phyloP scores from a whole-genome alignment of 371 early-diverging fungal species.

The Mycotypha africana region DNA sequence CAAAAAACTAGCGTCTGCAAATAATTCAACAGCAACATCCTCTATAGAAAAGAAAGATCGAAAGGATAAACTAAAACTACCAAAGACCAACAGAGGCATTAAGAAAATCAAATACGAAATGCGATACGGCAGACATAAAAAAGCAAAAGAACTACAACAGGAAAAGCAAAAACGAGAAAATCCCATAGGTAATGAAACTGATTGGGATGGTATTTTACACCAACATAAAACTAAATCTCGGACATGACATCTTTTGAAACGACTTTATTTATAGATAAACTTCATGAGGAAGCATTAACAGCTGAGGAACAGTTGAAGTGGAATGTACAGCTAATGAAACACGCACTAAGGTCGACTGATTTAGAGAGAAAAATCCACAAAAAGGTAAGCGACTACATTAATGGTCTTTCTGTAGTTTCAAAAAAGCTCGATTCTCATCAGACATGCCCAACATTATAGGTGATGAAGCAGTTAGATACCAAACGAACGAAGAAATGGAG shows the following conservation, averaged over 20 bases:
- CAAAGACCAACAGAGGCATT: conserved; percentile 54
- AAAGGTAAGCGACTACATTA: conserved; percentile 12
- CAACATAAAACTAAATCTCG: neutral
- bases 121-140: conserved; percentile 50
- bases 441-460: too few relatives aligned
- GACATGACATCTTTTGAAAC: neutral
- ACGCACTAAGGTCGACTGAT: conserved; percentile 23
- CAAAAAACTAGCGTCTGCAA: too few relatives aligned
- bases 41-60: conserved; percentile 2
- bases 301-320: conserved; percentile 28
- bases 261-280: conserved; percentile 14
- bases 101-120: conserved; percentile 54
- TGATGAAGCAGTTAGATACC: conserved; percentile 10
- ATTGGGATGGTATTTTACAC: too few relatives aligned
- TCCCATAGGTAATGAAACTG: conserved; percentile 38
- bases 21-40: neutral
- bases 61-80: conserved; percentile 23
- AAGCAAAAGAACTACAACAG: conserved; percentile 24
- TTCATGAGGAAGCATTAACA: conserved; percentile 22
- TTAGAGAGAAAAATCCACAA: conserved; percentile 29
- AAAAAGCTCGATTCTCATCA: neutral
- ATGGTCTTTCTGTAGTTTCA: neutral
- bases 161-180: conserved; percentile 40
- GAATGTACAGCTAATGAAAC: conserved; percentile 28
- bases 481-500: conserved; percentile 16